Evolutionary conservation across 2,329 filamentous ascomycete species (phyloP), one percentile per base, ranked within the genome.

Genomic region (Purpureocillium lavendulum): DNA sequence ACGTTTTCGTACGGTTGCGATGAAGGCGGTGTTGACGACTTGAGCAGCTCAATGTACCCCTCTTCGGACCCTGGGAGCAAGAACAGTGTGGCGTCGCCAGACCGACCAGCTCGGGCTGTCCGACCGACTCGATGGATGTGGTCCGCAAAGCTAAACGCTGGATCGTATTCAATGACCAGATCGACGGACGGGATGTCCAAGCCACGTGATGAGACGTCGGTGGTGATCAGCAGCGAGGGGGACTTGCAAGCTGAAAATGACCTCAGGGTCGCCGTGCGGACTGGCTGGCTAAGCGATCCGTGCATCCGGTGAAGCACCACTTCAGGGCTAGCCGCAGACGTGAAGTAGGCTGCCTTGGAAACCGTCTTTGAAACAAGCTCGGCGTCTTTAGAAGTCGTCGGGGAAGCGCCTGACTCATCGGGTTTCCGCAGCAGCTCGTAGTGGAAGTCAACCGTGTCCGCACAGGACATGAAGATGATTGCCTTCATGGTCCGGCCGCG

Each of bases 361-460:
- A 87, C 75, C 0, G 84, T 88, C 45, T 70, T 72, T 33, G 69
- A 67, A 1, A 68, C 69, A 11, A 57, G 42, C 45, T 60, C 52
- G 35, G 55, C 44, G 4, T 62, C 51, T 41, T 62, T 58, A 32
- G 55, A 52, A 3, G 55, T 48, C 26, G 54, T 42, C 2, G 45
- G 47, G 13, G 57, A 46, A 2, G 48, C 37, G 9, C 58, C 55
- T 0, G 54, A 44, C 4, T 56, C 54, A 10, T 55, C 57, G 0
- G 59, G 57, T 18, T 64, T 52, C 33, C 69, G 82, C 41, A 98
- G 76, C 3, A 95, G 67, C 44, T 94, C 84, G 58, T 88, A 97
- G 59, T 97, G 90, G 53, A 96, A 98, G 58, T 98, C 88, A 43
- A 97, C 92, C 1, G 87, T 92, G 59, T 98, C 92, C 15, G 92